Evolutionary conservation across 2,329 filamentous ascomycete species (phyloP).

Genomic region (Onygena corvina): DNA sequence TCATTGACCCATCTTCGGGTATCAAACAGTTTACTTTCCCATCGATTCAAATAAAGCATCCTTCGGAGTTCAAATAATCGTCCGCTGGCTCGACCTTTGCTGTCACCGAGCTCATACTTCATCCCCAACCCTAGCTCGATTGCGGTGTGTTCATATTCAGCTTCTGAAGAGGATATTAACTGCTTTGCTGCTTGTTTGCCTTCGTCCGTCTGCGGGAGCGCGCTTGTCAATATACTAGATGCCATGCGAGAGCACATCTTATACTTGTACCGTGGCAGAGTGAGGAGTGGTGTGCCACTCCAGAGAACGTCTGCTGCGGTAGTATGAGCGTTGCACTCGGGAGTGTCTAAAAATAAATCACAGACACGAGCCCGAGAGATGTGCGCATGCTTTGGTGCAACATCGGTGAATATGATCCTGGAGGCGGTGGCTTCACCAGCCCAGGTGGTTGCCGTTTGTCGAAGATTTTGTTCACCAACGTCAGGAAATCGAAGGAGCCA

Average conservation of each 20-base stretch:
- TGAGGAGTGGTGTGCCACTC: slow-evolving; percentile 88
- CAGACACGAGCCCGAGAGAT: slow-evolving; percentile 84
- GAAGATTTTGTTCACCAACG: slow-evolving; percentile 73
- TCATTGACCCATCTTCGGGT: slow-evolving; percentile 84
- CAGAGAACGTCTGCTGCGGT: slow-evolving; percentile 93
- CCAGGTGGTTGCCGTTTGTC: slow-evolving; percentile 69
- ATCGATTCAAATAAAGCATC: slow-evolving; percentile 70
- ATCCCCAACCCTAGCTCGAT: slow-evolving; percentile 54
- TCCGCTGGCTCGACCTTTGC: slow-evolving; percentile 39
- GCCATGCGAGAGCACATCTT: slow-evolving; percentile 99
- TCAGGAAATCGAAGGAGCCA: slow-evolving; percentile 98
- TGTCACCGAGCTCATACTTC: slow-evolving; percentile 38
- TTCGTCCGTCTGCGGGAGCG: slow-evolving; percentile 59
- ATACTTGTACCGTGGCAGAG: slow-evolving; percentile 79
- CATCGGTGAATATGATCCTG: slow-evolving; percentile 88
- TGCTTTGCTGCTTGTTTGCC: slow-evolving; percentile 58
- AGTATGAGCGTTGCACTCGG: slow-evolving; percentile 96
- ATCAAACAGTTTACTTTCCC: slow-evolving; percentile 80
- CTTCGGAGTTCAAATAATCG: slow-evolving; percentile 66
- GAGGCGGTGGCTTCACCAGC: slow-evolving; percentile 72
- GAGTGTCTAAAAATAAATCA: slow-evolving; percentile 91
- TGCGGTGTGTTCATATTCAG: slow-evolving; percentile 71
- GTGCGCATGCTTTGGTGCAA: slow-evolving; percentile 87
- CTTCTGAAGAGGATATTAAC: slow-evolving; percentile 64
- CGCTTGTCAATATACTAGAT: slow-evolving; percentile 82